phyloP scores from a whole-genome alignment of 768 basidiomycete genomes.

The Boletus rubescentipes region DNA sequence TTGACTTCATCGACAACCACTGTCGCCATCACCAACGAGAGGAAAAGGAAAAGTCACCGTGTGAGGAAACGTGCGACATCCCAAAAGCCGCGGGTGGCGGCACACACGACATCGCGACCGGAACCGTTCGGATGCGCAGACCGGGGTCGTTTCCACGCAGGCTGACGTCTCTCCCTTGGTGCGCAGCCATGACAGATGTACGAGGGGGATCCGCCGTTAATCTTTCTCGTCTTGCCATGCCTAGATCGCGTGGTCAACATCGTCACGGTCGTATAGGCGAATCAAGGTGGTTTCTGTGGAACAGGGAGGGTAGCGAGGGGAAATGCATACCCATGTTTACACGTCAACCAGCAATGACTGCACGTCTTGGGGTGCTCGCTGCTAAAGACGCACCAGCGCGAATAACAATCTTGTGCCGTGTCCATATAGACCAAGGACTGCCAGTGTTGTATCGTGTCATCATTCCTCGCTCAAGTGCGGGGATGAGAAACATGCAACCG shows the following conservation, averaged over 20 bases:
- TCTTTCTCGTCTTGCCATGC: conserved; percentile 30
- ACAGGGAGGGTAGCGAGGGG: background rate
- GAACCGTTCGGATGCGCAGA: conserved; percentile 10
- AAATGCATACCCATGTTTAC: conserved; percentile 26
- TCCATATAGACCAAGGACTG: conserved; percentile 29
- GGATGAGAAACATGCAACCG: background rate
- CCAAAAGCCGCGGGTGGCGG: conserved; percentile 6
- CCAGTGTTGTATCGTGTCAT: background rate
- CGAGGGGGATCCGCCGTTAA: conserved; percentile 30
- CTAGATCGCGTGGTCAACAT: conserved; percentile 14
- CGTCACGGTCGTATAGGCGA: background rate
- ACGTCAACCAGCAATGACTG: conserved; percentile 28
- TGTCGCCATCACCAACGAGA: no score
- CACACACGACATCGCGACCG: background rate
- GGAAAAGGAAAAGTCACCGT: conserved; percentile 4
- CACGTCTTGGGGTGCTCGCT: conserved; percentile 28
- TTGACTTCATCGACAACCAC: no score
- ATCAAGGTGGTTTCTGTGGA: no score
- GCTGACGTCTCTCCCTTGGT: conserved; percentile 17
- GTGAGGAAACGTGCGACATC: conserved; percentile 9
- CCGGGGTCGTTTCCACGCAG: conserved; percentile 23
- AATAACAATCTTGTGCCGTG: conserved; percentile 32
- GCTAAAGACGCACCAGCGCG: conserved; percentile 30
- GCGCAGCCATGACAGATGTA: conserved; percentile 30
- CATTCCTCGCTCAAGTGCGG: background rate